phyloP scores from a whole-genome alignment of 257 asterid genomes.

The Phtheirospermum japonicum region DNA sequence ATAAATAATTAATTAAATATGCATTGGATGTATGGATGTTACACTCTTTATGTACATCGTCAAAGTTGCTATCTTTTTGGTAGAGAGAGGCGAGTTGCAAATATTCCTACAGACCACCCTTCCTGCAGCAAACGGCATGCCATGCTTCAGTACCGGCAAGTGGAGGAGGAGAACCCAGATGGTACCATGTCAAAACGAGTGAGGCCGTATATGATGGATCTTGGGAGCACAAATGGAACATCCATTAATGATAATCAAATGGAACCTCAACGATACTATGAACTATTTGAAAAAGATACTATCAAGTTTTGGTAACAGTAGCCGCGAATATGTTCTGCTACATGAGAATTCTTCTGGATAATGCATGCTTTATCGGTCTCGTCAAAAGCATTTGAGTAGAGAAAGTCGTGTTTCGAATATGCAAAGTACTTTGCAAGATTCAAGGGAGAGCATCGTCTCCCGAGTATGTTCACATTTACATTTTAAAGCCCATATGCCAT shows the following conservation, averaged over 20 bases:
- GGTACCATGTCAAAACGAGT: too few species aligned
- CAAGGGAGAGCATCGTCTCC: background rate
- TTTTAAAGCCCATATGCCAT: background rate
- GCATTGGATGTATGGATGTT: too few species aligned
- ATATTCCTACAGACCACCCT: too few species aligned
- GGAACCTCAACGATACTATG: conserved; percentile 86
- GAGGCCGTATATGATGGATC: too few species aligned
- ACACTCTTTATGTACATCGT: too few species aligned
- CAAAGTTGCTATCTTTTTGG: too few species aligned
- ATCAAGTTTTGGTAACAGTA: conserved; percentile 96
- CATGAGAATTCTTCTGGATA: conserved; percentile 82
- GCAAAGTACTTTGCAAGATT: conserved; percentile 4
- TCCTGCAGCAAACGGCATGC: too few species aligned
- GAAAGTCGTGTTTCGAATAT: background rate
- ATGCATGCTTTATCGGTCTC: conserved; percentile 20
- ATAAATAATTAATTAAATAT: too few species aligned
- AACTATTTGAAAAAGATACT: conserved; percentile 82
- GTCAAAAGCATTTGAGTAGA: background rate
- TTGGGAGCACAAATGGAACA: too few species aligned
- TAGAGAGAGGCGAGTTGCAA: too few species aligned
- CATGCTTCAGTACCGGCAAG: too few species aligned
- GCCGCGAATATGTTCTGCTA: conserved; percentile 91
- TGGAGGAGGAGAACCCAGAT: too few species aligned
- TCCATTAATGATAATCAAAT: conserved; percentile 59
- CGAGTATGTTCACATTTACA: conserved; percentile 1